Conservation (phyloP, 1,139 yeast species). For the Spencermartinsiella ligniputridi region DNA sequence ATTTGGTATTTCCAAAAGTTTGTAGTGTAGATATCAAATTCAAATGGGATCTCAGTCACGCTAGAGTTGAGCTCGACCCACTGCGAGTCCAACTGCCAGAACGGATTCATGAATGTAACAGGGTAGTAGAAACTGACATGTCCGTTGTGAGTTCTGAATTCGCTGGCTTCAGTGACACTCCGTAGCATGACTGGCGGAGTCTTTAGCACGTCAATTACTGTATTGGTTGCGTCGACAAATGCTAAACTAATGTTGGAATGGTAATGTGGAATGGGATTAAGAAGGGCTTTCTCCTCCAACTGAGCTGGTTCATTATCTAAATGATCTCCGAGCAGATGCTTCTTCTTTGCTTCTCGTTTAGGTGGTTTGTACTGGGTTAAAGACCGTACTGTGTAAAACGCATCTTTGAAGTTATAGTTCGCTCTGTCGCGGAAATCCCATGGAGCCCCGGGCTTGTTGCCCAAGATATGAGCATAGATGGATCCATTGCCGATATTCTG, state of each 20-base stretch:
- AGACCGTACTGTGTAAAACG: background rate
- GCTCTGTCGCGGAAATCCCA: background rate
- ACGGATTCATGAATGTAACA: slow-evolving; percentile 32
- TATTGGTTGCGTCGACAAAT: slow-evolving; percentile 19
- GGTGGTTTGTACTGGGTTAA: background rate
- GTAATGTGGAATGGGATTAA: slow-evolving; percentile 31
- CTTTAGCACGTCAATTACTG: slow-evolving; percentile 10
- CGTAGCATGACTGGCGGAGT: slow-evolving; percentile 27
- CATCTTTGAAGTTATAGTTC: background rate
- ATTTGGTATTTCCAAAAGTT: slow-evolving; percentile 34
- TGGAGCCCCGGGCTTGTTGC: background rate
- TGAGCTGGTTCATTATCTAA: slow-evolving; percentile 17
- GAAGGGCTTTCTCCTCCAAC: slow-evolving; percentile 9
- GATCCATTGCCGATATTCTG: background rate
- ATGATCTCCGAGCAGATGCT: slow-evolving; percentile 31
- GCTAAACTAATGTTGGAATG: slow-evolving; percentile 35
- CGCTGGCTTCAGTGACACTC: slow-evolving; percentile 10
- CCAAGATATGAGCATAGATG: background rate
- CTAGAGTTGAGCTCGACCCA: slow-evolving; percentile 32
- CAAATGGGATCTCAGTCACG: slow-evolving; percentile 24
- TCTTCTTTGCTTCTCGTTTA: slow-evolving; percentile 24
- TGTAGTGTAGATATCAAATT: slow-evolving; percentile 30
- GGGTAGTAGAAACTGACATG: slow-evolving; percentile 30
- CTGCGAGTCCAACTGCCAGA: slow-evolving; percentile 39
- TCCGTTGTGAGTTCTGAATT: slow-evolving; percentile 9